Conservation (phyloP, 495 filamentous ascomycete genomes). For the Podospora pseudopauciseta region DNA sequence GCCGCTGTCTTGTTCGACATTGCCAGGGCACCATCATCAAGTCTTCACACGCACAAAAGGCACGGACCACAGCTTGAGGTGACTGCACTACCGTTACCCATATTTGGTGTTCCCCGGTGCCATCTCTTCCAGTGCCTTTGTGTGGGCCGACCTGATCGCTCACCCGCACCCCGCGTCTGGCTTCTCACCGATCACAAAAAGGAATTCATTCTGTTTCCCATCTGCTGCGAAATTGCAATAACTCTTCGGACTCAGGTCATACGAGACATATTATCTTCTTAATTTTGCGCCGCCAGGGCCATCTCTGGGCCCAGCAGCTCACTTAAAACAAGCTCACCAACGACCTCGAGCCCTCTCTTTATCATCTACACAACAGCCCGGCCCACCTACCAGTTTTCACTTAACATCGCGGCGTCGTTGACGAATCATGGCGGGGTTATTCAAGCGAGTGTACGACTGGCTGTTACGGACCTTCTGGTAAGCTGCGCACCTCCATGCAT, state of each 20-base stretch:
- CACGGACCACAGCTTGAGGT: slow-evolving; percentile 34
- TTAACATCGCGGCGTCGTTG: not conserved
- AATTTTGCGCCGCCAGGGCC: slow-evolving; percentile 31
- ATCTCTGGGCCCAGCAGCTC: slow-evolving; percentile 36
- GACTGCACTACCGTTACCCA: slow-evolving; percentile 27
- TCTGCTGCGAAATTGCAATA: slow-evolving; percentile 33
- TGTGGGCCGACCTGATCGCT: slow-evolving; percentile 28
- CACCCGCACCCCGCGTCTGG: slow-evolving; percentile 26
- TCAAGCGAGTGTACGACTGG: slow-evolving; percentile 97
- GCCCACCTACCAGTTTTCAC: slow-evolving; percentile 5
- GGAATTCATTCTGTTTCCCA: slow-evolving; percentile 24
- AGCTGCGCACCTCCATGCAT: slow-evolving; percentile 39
- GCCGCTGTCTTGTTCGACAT: slow-evolving; percentile 42
- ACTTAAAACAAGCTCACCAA: slow-evolving; percentile 31
- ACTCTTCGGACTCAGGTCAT: slow-evolving; percentile 31
- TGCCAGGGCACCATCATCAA: slow-evolving; percentile 23
- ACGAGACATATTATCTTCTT: slow-evolving; percentile 48
- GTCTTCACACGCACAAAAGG: slow-evolving; percentile 28
- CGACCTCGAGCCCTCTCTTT: slow-evolving; percentile 25
- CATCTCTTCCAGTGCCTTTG: slow-evolving; percentile 15
- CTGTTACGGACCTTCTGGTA: slow-evolving; percentile 96
- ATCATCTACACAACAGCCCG: slow-evolving; percentile 13
- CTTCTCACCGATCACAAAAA: slow-evolving; percentile 27
- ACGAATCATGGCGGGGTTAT: slow-evolving; percentile 44
- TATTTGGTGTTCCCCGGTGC: slow-evolving; percentile 30